Percentiles rank a stretch among this genome's conserved stretches.
Conservation (phyloP, 1,284 basidiomycete genomes). For the Ustilago loliicola region DNA sequence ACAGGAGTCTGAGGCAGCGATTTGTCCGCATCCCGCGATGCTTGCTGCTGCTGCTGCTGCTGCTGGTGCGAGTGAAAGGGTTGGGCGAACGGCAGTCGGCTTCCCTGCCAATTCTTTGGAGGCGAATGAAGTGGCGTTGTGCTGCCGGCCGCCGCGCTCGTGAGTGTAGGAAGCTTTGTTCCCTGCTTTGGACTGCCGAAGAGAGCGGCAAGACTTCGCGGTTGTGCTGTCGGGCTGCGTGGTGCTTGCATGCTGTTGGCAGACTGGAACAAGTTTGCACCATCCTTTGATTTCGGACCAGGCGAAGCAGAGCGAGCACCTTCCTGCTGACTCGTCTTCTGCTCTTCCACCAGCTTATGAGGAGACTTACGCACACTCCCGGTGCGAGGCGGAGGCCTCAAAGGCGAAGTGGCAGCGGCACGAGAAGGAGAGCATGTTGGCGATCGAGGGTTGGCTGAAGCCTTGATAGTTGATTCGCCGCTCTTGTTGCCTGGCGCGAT, state of each 20-base stretch:
- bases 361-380: conserved; percentile 52
- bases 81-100: conserved; percentile 40
- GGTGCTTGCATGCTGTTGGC: conserved; percentile 19
- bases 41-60: conserved; percentile 11
- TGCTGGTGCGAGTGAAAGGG: conserved; percentile 17
- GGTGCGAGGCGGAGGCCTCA: conserved; percentile 35
- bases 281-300: conserved; percentile 21
- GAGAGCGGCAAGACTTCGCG: conserved; percentile 45
- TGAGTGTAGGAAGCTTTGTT: conserved; percentile 43
- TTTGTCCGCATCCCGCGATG: conserved; percentile 28
- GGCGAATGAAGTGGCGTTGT: conserved; percentile 50
- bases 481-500: conserved; percentile 28
- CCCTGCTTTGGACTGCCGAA: conserved; percentile 47
- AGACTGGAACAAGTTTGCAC: conserved; percentile 26
- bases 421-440: conserved; percentile 47
- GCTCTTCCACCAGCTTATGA: conserved; percentile 40
- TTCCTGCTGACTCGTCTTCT: conserved; percentile 24
- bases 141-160: conserved; percentile 29
- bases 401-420: conserved; percentile 28
- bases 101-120: conserved; percentile 44
- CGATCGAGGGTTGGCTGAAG: conserved; percentile 48
- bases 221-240: conserved; percentile 33
- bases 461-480: conserved; percentile 51
- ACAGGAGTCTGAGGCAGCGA: conserved; percentile 32
- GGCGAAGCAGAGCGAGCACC: conserved; percentile 25